phyloP scores from a whole-genome alignment of 2,329 filamentous ascomycete species.

The Pyricularia grisea region DNA sequence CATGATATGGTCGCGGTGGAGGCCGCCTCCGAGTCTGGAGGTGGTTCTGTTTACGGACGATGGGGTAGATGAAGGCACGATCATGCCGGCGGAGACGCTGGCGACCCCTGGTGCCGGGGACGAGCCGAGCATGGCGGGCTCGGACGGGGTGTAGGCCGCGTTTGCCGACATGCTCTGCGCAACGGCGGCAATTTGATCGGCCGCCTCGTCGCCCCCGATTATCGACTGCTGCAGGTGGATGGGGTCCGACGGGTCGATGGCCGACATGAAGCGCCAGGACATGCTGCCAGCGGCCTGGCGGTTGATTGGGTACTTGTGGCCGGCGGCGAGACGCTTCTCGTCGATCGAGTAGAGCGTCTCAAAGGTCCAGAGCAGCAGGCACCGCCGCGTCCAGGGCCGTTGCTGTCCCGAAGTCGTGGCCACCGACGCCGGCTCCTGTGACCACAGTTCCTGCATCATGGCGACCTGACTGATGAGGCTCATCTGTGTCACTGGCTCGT shows the following conservation, averaged over 20 bases:
- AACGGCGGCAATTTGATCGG: slow-evolving; percentile 5
- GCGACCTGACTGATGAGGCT: slow-evolving; percentile 51
- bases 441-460: slow-evolving; percentile 61
- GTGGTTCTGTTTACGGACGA: background rate
- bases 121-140: slow-evolving; percentile 1
- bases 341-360: slow-evolving; percentile 33
- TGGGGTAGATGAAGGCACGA: background rate
- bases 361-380: slow-evolving; percentile 56
- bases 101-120: slow-evolving; percentile 5
- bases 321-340: slow-evolving; percentile 22
- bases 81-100: slow-evolving; percentile 9
- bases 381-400: slow-evolving; percentile 44
- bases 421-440: slow-evolving; percentile 26
- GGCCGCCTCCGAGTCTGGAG: slow-evolving; percentile 2
- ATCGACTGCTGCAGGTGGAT: slow-evolving; percentile 43
- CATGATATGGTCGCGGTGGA: slow-evolving; percentile 35
- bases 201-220: slow-evolving; percentile 15
- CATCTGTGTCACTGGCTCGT: slow-evolving; percentile 30
- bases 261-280: slow-evolving; percentile 53
- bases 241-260: slow-evolving; percentile 49
- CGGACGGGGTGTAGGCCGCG: slow-evolving; percentile 4
- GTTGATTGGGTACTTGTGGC: slow-evolving; percentile 29
- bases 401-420: background rate
- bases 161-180: background rate
- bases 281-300: slow-evolving; percentile 41